Percentiles rank a stretch among this genome's conserved stretches.
Conservation (phyloP, 2,329 filamentous ascomycete genomes). For the Fusarium sp. region DNA sequence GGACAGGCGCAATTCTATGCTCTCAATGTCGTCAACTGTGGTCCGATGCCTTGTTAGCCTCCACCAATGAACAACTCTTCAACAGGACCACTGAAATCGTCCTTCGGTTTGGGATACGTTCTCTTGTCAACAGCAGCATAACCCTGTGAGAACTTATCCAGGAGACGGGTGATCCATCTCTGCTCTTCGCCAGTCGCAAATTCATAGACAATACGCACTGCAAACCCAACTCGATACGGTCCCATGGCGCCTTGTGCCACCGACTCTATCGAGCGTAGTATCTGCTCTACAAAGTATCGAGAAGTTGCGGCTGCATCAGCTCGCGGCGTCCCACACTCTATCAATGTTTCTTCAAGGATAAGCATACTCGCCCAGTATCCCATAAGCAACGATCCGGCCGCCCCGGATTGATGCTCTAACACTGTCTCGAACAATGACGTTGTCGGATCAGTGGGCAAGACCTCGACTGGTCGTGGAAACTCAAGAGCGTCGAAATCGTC, state of each 20-base stretch:
- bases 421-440: conserved; percentile 50
- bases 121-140: conserved; percentile 51
- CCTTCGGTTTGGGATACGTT: conserved; percentile 45
- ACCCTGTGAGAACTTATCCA: conserved; percentile 48
- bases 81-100: conserved; percentile 13
- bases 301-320: conserved; percentile 44
- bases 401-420: conserved; percentile 48
- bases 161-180: conserved; percentile 50
- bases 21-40: not conserved
- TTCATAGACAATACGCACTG: conserved; percentile 55
- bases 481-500: conserved; percentile 43
- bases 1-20: not conserved
- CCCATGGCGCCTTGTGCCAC: conserved; percentile 54
- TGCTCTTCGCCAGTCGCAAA: conserved; percentile 51
- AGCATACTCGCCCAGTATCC: conserved; percentile 55
- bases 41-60: not conserved
- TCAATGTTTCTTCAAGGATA: conserved; percentile 54
- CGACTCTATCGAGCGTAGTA: conserved; percentile 54
- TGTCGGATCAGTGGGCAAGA: conserved; percentile 46
- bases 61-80: not conserved
- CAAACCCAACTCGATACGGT: conserved; percentile 53
- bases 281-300: conserved; percentile 46
- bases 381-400: conserved; percentile 52
- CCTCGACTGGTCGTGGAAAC: conserved; percentile 44
- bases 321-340: conserved; percentile 48